phyloP scores from a whole-genome alignment of 169 alveolate species.

The Plasmodium fragile region DNA sequence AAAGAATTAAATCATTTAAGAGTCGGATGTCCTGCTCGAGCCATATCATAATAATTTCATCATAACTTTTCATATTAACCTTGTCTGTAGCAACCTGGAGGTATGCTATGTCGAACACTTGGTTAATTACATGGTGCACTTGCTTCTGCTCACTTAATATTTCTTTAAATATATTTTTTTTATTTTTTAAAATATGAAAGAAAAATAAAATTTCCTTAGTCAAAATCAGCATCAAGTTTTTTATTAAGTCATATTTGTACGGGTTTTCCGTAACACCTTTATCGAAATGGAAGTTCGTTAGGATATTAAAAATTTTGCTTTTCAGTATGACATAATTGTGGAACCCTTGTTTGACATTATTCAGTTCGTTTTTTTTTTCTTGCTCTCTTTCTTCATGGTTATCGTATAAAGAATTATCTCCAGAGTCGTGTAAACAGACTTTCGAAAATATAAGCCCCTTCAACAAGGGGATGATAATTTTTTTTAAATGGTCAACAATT shows the following conservation, averaged over 20 bases:
- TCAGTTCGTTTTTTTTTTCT: neutral
- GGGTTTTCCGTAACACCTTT: conserved; percentile 18
- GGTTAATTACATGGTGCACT: conserved; percentile 46
- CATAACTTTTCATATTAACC: conserved; percentile 35
- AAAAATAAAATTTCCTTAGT: conserved; percentile 51
- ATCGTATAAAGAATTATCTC: neutral
- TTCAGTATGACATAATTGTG: conserved; percentile 52
- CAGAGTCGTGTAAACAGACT: neutral
- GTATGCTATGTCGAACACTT: conserved; percentile 24
- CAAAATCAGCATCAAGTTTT: conserved; percentile 47
- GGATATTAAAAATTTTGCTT: conserved; percentile 30
- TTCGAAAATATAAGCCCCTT: conserved; percentile 35
- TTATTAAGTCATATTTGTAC: conserved; percentile 57
- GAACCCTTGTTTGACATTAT: conserved; percentile 28
- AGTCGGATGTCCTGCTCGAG: conserved; percentile 50
- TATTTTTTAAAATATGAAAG: conserved; percentile 55
- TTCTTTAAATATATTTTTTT: conserved; percentile 46
- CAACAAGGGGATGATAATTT: conserved; percentile 27
- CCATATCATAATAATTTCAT: conserved; percentile 61
- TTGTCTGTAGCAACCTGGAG: conserved; percentile 15
- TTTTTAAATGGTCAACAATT: conserved; percentile 44
- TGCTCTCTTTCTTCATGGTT: neutral
- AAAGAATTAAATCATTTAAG: conserved; percentile 42
- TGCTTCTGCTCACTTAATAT: conserved; percentile 32
- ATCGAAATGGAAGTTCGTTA: conserved; percentile 35